These are phyloP conservation scores for Cupressus sempervirens DNA, from an alignment of 75 land plant species.

Conservation along the genomic window DNA sequence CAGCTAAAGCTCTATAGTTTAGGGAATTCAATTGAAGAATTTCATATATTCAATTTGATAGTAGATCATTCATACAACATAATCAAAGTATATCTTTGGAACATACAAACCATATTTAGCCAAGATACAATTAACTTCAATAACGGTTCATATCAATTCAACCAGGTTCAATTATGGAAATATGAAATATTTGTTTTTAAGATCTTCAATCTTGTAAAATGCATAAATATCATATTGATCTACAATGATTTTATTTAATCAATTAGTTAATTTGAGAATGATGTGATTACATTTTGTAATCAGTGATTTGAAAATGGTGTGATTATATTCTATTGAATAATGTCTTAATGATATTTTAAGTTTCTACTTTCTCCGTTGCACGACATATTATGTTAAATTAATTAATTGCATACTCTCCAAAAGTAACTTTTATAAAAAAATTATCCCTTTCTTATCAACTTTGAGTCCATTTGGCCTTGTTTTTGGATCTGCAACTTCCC, in stretches of 20 bases:
- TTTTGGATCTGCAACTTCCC: too few relatives aligned
- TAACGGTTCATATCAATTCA: neutral
- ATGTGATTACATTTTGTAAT: too few relatives aligned
- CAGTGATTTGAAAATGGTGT: neutral
- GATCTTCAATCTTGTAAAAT: neutral
- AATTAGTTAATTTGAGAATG: too few relatives aligned
- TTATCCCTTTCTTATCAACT: too few relatives aligned
- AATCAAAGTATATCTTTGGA: neutral
- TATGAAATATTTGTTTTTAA: neutral
- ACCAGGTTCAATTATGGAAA: neutral
- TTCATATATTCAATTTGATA: neutral
- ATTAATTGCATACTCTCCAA: too few relatives aligned
- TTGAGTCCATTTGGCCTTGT: too few relatives aligned
- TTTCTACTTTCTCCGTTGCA: too few relatives aligned
- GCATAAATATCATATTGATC: too few relatives aligned
- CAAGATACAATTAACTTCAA: neutral
- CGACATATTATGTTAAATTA: too few relatives aligned
- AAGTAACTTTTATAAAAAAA: too few relatives aligned
- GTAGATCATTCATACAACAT: neutral
- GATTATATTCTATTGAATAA: neutral
- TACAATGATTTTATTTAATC: neutral
- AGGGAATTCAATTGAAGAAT: neutral
- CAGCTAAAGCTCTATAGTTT: neutral
- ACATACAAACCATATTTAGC: neutral
- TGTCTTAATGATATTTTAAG: too few relatives aligned